Base-by-base conservation (phyloP, 768 basidiomycete genomes). In the Russula earlei region DNA sequence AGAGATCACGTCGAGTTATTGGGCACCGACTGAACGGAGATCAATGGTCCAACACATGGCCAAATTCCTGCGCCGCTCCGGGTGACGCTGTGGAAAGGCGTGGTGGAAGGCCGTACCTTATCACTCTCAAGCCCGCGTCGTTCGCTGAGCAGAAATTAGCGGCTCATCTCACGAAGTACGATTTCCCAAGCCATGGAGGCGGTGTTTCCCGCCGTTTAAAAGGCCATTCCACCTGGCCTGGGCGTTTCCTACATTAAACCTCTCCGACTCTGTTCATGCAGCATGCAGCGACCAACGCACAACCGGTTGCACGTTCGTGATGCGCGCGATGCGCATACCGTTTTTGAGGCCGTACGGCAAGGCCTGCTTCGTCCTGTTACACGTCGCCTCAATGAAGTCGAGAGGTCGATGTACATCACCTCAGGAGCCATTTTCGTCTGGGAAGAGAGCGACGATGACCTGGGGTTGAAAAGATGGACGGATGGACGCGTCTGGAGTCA, bases 401-500 rank as follows among this genome's bases (percentile, higher is more conserved):
- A 85, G 64, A 69, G 82, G 52, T 69, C 73, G 6, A 76, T 67
- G 49, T 76, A 74, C 62, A 79, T 85, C 54, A 73, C 71, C 46
- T 78, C 81, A 7, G 83, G 83, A 4, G 76, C 82, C 4, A 73
- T 84, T 27, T 85, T 84, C 64, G 81, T 84, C 43, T 85, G 84
- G 84, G 77, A 81, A 63, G 83, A 85, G 67, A 76, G 76, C 60
- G 82, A 84, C 47, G 81, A 83, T 58, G 82, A 83, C 47, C 74
- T 74, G 48, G 82, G 83, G 11, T 68, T 84, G 48, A 83, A 82
- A 64, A 71, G 83, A 59, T 84, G 83, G 83, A 85, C 83, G 47
- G 83, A 85, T 70, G 82, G 82, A 22, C 77, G 82, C 33, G 73
- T 83, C 41, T 84, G 82, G 82, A 81, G 81, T 49, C 81, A 83